phyloP scores from a whole-genome alignment of 208 protist genomes.

The Acanthamoeba royreba region DNA sequence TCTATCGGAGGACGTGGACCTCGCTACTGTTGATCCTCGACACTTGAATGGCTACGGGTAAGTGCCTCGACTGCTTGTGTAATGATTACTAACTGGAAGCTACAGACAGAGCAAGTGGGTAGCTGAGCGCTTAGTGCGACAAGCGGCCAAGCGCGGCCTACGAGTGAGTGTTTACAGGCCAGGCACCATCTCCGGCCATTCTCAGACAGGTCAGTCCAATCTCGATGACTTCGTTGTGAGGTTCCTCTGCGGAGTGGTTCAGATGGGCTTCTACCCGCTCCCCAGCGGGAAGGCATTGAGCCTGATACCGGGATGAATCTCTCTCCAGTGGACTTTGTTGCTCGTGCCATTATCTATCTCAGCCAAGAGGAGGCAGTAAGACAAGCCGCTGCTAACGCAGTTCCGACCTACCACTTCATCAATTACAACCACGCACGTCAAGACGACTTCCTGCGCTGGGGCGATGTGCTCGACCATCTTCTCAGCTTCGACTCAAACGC shows the following conservation, averaged over 20 bases:
- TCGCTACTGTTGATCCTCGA: background rate
- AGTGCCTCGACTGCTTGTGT: background rate
- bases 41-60: background rate
- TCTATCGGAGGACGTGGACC: background rate
- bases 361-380: background rate
- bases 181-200: constrained; percentile 20
- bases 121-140: background rate
- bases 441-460: too few relatives aligned
- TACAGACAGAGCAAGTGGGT: constrained; percentile 38
- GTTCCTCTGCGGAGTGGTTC: background rate
- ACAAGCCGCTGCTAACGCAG: too few relatives aligned
- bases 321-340: background rate
- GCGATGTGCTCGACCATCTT: too few relatives aligned
- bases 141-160: background rate
- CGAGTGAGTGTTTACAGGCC: background rate
- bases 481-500: too few relatives aligned
- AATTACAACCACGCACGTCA: too few relatives aligned
- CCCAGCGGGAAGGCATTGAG: background rate
- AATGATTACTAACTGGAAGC: background rate
- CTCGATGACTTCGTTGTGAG: background rate
- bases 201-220: background rate
- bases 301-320: background rate
- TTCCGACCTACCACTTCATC: too few relatives aligned
- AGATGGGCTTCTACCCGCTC: background rate
- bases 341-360: background rate